phyloP scores from a whole-genome alignment of 148 eudicot genomes.

The Persicaria tinctoria region DNA sequence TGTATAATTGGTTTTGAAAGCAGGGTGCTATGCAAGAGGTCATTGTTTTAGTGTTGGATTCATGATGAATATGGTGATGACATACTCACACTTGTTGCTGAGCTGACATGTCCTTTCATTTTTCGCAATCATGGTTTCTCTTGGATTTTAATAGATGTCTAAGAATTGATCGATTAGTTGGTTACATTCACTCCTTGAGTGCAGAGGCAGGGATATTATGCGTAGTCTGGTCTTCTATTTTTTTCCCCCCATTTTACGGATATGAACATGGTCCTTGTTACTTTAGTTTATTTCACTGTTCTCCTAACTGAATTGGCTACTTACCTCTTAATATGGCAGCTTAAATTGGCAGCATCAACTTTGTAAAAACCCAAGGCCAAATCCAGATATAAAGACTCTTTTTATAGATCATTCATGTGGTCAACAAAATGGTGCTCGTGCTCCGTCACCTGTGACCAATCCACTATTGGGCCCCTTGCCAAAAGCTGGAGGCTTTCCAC shows the following conservation, averaged over 20 bases:
- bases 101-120: background rate
- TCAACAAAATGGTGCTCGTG: constrained; percentile 57
- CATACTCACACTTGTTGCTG: background rate
- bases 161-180: background rate
- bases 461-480: constrained; percentile 60
- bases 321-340: constrained; percentile 30
- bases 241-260: background rate
- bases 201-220: background rate
- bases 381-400: constrained; percentile 73
- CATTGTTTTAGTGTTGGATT: background rate
- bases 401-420: constrained; percentile 83
- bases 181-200: constrained; percentile 3
- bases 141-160: background rate
- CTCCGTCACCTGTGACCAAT: constrained; percentile 50
- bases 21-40: background rate
- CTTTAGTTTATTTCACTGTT: background rate
- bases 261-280: background rate
- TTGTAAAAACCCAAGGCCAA: constrained; percentile 63
- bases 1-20: background rate
- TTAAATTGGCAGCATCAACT: constrained; percentile 91
- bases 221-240: background rate
- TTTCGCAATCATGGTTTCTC: background rate
- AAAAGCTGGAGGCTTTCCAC: constrained; percentile 83
- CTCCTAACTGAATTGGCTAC: background rate
- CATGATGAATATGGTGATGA: background rate